phyloP scores from a whole-genome alignment of 208 protist genomes.

The Acanthamoeba culbertsoni region DNA sequence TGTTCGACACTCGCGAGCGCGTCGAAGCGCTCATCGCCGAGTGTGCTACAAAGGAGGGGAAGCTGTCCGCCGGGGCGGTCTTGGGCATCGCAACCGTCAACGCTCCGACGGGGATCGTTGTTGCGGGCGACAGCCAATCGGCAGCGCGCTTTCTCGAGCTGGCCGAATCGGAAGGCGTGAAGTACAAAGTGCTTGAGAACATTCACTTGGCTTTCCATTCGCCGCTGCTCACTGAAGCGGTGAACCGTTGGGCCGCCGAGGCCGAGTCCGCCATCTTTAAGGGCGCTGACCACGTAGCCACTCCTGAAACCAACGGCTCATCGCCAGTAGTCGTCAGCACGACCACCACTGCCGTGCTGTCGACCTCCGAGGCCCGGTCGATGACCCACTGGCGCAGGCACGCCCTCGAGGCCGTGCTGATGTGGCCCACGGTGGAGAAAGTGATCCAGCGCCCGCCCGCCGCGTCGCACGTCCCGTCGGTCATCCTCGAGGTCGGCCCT shows the following conservation, averaged over 20 bases:
- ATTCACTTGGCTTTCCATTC: conserved; percentile 20
- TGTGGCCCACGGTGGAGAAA: neutral
- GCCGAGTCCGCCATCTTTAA: neutral
- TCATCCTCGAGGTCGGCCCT: neutral
- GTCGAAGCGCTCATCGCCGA: neutral
- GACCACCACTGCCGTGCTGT: neutral
- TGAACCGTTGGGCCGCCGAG: neutral
- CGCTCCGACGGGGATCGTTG: neutral
- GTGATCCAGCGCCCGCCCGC: too few species aligned
- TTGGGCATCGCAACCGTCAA: conserved; percentile 15
- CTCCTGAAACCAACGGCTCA: neutral
- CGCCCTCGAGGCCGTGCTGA: conserved; percentile 22
- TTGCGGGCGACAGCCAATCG: neutral
- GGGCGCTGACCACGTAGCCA: neutral
- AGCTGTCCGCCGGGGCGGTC: neutral
- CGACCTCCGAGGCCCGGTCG: neutral
- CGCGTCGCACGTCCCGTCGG: too few species aligned
- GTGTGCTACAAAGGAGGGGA: neutral
- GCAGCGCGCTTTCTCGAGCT: neutral
- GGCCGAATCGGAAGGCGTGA: neutral
- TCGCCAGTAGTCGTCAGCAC: neutral
- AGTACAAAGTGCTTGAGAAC: neutral
- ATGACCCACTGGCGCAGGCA: neutral
- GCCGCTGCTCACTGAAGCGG: neutral
- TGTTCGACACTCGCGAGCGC: neutral